phyloP scores from a whole-genome alignment of 192 early-diverging fungal species.

The Linnemannia exigua region DNA sequence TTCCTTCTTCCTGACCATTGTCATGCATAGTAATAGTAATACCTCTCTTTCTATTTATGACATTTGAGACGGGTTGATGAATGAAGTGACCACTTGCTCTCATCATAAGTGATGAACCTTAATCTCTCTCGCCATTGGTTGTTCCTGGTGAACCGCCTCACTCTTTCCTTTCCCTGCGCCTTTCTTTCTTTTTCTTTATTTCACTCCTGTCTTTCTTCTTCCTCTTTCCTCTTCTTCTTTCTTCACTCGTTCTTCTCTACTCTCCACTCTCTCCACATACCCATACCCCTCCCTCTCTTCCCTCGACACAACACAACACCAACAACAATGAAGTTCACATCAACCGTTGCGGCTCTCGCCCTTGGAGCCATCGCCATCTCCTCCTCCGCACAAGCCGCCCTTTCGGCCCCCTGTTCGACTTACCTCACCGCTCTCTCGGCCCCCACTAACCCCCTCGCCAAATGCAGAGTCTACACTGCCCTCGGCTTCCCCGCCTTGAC shows the following conservation, averaged over 20 bases:
- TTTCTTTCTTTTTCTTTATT: not conserved
- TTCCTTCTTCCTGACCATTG: not conserved
- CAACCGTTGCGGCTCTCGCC: slow-evolving; percentile 14
- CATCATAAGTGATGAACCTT: not conserved
- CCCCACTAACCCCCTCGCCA: slow-evolving; percentile 22
- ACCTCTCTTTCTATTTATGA: not conserved
- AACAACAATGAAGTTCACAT: slow-evolving; percentile 26
- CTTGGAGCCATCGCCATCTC: slow-evolving; percentile 10
- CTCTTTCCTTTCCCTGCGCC: not conserved
- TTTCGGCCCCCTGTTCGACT: slow-evolving; percentile 17
- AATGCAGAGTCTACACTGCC: slow-evolving; percentile 42
- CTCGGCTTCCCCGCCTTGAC: slow-evolving; percentile 34
- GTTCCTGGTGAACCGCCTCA: slow-evolving; percentile 1
- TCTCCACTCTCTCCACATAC: not conserved
- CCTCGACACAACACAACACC: not conserved
- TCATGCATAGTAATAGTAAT: not conserved
- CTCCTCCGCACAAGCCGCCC: slow-evolving; percentile 14
- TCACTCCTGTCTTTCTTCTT: not conserved
- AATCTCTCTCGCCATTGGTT: not conserved
- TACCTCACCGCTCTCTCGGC: slow-evolving; percentile 13
- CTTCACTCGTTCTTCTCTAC: not conserved
- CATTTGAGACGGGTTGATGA: slow-evolving; percentile 5
- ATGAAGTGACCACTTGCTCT: not conserved
- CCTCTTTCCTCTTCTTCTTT: not conserved
- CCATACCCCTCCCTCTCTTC: not conserved